Conservation (phyloP, 106 monocot species). For the Acorus calamus region DNA sequence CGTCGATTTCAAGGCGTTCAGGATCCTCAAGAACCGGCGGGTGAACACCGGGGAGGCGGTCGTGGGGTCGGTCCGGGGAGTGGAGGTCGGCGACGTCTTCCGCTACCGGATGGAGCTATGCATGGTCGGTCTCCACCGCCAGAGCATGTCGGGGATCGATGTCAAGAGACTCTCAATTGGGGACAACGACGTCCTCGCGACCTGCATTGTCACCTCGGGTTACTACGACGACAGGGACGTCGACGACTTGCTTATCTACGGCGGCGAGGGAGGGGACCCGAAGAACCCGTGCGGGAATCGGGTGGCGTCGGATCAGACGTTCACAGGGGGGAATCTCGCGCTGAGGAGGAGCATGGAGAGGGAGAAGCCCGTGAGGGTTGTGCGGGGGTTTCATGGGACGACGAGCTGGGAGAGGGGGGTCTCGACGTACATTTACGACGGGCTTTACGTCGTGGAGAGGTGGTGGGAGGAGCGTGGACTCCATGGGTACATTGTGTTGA, state of each 20-base stretch:
- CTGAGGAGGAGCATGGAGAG: conserved; percentile 47
- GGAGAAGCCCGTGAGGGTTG: conserved; percentile 45
- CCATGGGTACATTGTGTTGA: conserved; percentile 16
- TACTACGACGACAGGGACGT: conserved; percentile 9
- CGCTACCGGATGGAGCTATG: conserved; percentile 37
- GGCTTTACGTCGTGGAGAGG: conserved; percentile 42
- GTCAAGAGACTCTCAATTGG: conserved; percentile 14
- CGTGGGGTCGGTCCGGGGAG: conserved; percentile 47
- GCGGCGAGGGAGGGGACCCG: conserved; percentile 14
- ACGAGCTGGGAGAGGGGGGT: conserved; percentile 4
- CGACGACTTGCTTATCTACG: conserved; percentile 35
- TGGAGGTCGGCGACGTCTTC: conserved; percentile 60
- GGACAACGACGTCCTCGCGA: conserved; percentile 14
- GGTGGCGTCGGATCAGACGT: conserved; percentile 15
- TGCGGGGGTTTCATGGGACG: conserved; percentile 16
- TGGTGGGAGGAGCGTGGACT: conserved; percentile 21
- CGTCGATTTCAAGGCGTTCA: conserved; percentile 30
- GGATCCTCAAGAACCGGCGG: conserved; percentile 15
- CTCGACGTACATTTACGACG: conserved; percentile 54
- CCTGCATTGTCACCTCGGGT: conserved; percentile 39
- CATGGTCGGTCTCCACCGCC: conserved; percentile 45
- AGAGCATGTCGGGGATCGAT: conserved; percentile 22
- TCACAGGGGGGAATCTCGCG: conserved; percentile 39
- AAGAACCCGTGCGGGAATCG: not conserved
- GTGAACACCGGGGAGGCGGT: not conserved